Evolutionary conservation across 2,329 filamentous ascomycete genomes (phyloP).

Genomic region (Apiospora malaysiana): DNA sequence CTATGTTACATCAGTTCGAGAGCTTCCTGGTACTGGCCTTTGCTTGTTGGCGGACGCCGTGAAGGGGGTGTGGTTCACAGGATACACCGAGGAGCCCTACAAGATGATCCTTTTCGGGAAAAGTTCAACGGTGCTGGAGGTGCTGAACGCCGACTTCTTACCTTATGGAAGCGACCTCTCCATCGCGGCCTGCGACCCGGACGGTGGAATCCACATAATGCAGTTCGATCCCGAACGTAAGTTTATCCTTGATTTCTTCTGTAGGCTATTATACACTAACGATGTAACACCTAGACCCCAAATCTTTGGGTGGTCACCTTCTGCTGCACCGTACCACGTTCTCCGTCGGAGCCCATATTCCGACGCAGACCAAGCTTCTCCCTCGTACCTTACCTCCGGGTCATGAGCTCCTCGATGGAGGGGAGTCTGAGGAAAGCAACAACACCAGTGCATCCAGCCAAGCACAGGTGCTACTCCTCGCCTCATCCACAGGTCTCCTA

Average conservation of each 20-base stretch:
- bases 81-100: slow-evolving; percentile 96
- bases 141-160: slow-evolving; percentile 84
- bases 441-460: slow-evolving; percentile 36
- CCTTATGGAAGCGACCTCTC: slow-evolving; percentile 84
- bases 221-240: slow-evolving; percentile 94
- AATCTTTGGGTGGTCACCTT: slow-evolving; percentile 86
- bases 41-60: slow-evolving; percentile 88
- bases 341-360: slow-evolving; percentile 79
- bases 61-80: slow-evolving; percentile 95
- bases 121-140: slow-evolving; percentile 76
- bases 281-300: slow-evolving; percentile 69
- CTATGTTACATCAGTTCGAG: slow-evolving; percentile 86
- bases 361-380: slow-evolving; percentile 77
- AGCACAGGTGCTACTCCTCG: slow-evolving; percentile 64
- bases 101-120: slow-evolving; percentile 94
- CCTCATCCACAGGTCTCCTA: slow-evolving; percentile 77
- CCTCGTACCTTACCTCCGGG: slow-evolving; percentile 64
- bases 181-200: slow-evolving; percentile 81
- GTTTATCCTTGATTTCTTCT: slow-evolving; percentile 41
- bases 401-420: slow-evolving; percentile 36
- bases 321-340: slow-evolving; percentile 89
- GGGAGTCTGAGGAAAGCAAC: slow-evolving; percentile 33
- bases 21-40: slow-evolving; percentile 81
- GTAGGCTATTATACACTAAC: slow-evolving; percentile 32
- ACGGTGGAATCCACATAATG: slow-evolving; percentile 85